A percentile compares a stretch with the other conserved stretches of the same genome.
Evolutionary conservation across 371 early-diverging fungal genomes (phyloP).

Genomic region (Saksenaea vasiformis): DNA sequence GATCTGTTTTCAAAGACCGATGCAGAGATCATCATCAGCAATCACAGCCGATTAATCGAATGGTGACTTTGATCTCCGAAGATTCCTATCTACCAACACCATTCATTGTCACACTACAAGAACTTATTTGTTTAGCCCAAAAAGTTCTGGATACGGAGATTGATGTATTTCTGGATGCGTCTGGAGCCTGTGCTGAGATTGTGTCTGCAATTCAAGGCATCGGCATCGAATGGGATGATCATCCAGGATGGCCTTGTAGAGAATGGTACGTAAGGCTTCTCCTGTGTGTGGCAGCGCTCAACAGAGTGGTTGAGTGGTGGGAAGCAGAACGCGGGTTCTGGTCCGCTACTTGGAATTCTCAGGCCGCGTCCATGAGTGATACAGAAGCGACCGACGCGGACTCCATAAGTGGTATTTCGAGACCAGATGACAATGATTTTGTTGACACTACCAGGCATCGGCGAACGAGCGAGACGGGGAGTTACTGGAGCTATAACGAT

Average conservation of each 20-base stretch:
- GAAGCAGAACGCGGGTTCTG: conserved; percentile 57
- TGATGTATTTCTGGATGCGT: conserved; percentile 51
- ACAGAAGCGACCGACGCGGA: conserved; percentile 30
- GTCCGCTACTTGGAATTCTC: conserved; percentile 16
- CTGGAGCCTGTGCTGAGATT: conserved; percentile 50
- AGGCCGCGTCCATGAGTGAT: conserved; percentile 17
- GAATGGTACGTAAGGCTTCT: conserved; percentile 59
- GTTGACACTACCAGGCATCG: conserved; percentile 1
- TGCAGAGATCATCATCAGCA: not conserved
- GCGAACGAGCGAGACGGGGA: conserved; percentile 1
- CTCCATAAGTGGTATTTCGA: conserved; percentile 22
- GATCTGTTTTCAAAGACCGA: not conserved
- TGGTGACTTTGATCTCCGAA: conserved; percentile 56
- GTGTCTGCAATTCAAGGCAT: conserved; percentile 49
- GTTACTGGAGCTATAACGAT: not conserved
- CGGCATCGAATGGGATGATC: conserved; percentile 55
- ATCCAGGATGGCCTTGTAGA: conserved; percentile 62
- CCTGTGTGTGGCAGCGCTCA: conserved; percentile 58
- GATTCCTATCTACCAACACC: conserved; percentile 64
- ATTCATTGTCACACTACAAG: conserved; percentile 61
- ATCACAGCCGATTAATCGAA: conserved; percentile 11
- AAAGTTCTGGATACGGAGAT: conserved; percentile 58
- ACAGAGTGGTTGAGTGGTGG: conserved; percentile 67
- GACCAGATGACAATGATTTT: conserved; percentile 24
- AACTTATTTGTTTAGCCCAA: conserved; percentile 57